Percentiles rank a stretch among this genome's conserved stretches.
Conservation (phyloP, 495 filamentous ascomycete species). For the Annulohypoxylon stygium region DNA sequence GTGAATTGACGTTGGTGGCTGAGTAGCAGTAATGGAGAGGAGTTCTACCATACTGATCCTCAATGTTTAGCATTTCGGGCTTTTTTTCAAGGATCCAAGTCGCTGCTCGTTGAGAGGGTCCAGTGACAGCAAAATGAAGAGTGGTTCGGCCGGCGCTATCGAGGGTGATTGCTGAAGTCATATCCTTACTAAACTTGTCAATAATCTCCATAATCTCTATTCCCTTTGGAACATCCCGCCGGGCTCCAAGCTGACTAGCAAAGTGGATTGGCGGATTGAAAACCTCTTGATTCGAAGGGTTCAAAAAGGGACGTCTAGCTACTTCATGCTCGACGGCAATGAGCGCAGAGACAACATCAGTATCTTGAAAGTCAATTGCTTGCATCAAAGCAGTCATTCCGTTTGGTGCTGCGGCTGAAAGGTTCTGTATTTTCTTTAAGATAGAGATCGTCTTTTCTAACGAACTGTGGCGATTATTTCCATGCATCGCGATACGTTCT, state of each 20-base stretch:
- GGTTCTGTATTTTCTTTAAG: not conserved
- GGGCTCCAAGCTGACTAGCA: slow-evolving; percentile 3
- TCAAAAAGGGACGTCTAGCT: not conserved
- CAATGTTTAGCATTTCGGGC: slow-evolving; percentile 24
- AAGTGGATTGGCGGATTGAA: slow-evolving; percentile 1
- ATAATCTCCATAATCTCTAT: slow-evolving; percentile 40
- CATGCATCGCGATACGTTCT: slow-evolving; percentile 6
- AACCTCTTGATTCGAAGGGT: not conserved
- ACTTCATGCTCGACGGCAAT: not conserved
- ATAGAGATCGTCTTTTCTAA: not conserved
- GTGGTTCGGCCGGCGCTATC: slow-evolving; percentile 28
- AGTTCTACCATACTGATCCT: slow-evolving; percentile 33
- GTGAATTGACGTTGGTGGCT: slow-evolving; percentile 29
- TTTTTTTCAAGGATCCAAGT: slow-evolving; percentile 41
- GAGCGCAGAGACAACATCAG: slow-evolving; percentile 4
- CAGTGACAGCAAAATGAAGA: slow-evolving; percentile 41
- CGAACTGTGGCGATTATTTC: not conserved
- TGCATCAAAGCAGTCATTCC: slow-evolving; percentile 8
- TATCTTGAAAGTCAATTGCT: slow-evolving; percentile 8
- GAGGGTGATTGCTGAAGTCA: not conserved
- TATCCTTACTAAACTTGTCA: slow-evolving; percentile 17
- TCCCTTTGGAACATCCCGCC: slow-evolving; percentile 40
- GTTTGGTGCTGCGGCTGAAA: slow-evolving; percentile 1
- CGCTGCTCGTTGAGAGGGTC: slow-evolving; percentile 33
- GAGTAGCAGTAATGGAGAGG: slow-evolving; percentile 43